Evolutionary conservation across 2,329 filamentous ascomycete genomes (phyloP).

Genomic region (Cadophora luteo-olivacea): DNA sequence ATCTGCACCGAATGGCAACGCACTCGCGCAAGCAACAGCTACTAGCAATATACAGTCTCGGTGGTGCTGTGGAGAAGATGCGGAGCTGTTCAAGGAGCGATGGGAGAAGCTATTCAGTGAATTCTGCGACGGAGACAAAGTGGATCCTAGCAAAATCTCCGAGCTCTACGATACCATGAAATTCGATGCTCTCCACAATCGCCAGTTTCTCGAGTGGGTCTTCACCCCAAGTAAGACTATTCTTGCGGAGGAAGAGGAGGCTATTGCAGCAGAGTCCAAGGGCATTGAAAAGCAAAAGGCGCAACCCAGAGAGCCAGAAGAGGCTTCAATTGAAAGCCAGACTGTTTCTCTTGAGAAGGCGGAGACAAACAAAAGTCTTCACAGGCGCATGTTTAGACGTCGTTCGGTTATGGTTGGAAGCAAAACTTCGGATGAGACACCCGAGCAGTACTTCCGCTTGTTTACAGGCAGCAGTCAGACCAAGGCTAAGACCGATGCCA

Average conservation of each 20-base stretch:
- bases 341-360: slow-evolving; percentile 37
- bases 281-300: slow-evolving; percentile 39
- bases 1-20: slow-evolving; percentile 50
- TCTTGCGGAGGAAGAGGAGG: slow-evolving; percentile 69
- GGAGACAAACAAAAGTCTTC: slow-evolving; percentile 40
- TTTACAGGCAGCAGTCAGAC: slow-evolving; percentile 78
- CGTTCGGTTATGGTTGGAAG: slow-evolving; percentile 65
- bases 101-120: slow-evolving; percentile 99
- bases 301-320: slow-evolving; percentile 37
- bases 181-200: slow-evolving; percentile 96
- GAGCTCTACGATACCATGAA: slow-evolving; percentile 99
- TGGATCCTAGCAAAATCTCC: slow-evolving; percentile 97
- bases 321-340: slow-evolving; percentile 30
- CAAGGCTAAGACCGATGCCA: slow-evolving; percentile 81
- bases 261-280: slow-evolving; percentile 45
- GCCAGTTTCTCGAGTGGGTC: slow-evolving; percentile 95
- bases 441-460: slow-evolving; percentile 81
- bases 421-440: slow-evolving; percentile 57
- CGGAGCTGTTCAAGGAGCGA: slow-evolving; percentile 91
- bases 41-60: slow-evolving; percentile 80
- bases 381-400: slow-evolving; percentile 62
- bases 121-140: slow-evolving; percentile 96
- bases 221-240: slow-evolving; percentile 87
- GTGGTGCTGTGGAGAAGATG: slow-evolving; percentile 97
- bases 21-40: slow-evolving; percentile 65